These are phyloP conservation scores for Claviceps cyperi DNA, from an alignment of 2,329 filamentous ascomycete genomes.

Conservation along the genomic window DNA sequence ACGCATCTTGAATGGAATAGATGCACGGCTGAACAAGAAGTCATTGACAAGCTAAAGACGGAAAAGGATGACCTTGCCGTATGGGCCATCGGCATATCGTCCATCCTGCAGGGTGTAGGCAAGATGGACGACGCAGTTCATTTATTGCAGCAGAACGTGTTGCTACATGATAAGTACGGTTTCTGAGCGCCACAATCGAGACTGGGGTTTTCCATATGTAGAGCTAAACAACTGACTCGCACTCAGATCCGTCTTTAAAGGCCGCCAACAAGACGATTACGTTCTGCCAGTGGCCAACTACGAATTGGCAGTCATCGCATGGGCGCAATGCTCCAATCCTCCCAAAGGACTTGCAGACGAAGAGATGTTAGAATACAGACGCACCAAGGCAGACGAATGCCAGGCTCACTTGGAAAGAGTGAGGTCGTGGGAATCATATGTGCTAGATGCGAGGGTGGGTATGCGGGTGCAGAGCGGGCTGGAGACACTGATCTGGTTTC, in stretches of 20 bases:
- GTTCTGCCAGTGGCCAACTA: constrained; percentile 63
- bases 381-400: constrained; percentile 43
- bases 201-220: not conserved
- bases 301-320: constrained; percentile 71
- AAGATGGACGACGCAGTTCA: constrained; percentile 49
- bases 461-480: constrained; percentile 58
- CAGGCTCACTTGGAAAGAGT: constrained; percentile 51
- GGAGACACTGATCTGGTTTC: constrained; percentile 47
- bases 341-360: constrained; percentile 17
- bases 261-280: constrained; percentile 52
- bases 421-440: constrained; percentile 54
- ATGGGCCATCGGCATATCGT: constrained; percentile 49
- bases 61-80: constrained; percentile 49
- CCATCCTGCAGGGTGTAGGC: constrained; percentile 49
- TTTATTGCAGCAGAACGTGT: constrained; percentile 48
- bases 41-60: constrained; percentile 30
- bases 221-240: not conserved
- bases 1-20: constrained; percentile 49
- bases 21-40: constrained; percentile 34
- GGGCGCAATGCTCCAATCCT: constrained; percentile 48
- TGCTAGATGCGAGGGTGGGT: constrained; percentile 60
- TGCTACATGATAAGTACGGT: constrained; percentile 47
- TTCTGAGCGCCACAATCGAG: not conserved
- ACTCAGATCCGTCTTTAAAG: constrained; percentile 39
- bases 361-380: constrained; percentile 23